Evolutionary conservation across 1,284 basidiomycete genomes (phyloP).

Genomic region (Cryptococcus neoformans): DNA sequence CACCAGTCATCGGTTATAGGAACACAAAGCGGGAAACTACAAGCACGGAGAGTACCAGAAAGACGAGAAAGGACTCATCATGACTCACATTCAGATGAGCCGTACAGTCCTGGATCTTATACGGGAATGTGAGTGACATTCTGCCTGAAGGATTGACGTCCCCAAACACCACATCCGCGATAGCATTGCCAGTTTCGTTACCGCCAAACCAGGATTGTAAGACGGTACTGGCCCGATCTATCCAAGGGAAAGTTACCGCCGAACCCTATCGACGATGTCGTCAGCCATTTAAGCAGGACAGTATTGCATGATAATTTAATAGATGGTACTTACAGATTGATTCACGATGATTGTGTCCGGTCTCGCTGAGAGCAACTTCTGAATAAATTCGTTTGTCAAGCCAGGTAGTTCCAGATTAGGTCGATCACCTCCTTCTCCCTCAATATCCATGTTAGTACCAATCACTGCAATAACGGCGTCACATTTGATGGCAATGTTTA

Average conservation of each 20-base stretch:
- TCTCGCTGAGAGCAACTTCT: conserved; percentile 24
- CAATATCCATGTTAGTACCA: too few species aligned
- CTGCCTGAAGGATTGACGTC: conserved; percentile 57
- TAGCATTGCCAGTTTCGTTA: conserved; percentile 38
- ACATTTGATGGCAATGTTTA: too few species aligned
- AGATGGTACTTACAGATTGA: conserved; percentile 33
- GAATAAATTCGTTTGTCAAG: conserved; percentile 16
- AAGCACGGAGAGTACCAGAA: too few species aligned
- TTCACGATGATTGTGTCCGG: conserved; percentile 32
- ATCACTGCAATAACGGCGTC: too few species aligned
- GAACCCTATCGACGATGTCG: too few species aligned
- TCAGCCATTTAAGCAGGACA: too few species aligned
- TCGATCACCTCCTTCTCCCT: conserved; percentile 37
- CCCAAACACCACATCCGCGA: conserved; percentile 58
- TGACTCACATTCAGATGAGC: conserved; percentile 1
- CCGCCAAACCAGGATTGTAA: conserved; percentile 19
- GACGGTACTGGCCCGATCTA: conserved; percentile 13
- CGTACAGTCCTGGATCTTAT: conserved; percentile 3
- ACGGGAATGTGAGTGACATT: conserved; percentile 55
- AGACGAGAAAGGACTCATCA: too few species aligned
- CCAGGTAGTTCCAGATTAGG: conserved; percentile 16
- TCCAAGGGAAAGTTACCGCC: conserved; percentile 41
- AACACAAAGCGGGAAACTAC: too few species aligned
- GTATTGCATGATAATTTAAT: too few species aligned
- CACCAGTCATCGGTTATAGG: too few species aligned